Evolutionary conservation across 108 stramenopile genomes (phyloP), one percentile per base, ranked within the genome.

Genomic region (Craspedostauros australis): DNA sequence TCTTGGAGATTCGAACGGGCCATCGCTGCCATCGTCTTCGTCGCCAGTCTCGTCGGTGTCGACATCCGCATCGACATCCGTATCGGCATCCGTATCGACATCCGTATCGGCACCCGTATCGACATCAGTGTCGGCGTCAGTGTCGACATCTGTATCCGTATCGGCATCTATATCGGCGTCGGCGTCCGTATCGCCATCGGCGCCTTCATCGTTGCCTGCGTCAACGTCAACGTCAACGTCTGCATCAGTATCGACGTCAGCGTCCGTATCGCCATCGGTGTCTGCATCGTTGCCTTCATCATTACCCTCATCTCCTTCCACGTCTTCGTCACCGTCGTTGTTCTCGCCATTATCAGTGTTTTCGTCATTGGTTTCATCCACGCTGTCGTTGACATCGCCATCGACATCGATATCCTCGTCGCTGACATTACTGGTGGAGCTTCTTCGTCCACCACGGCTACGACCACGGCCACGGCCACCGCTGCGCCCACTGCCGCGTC

Each of bases 371-470:
- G 11, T 28, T 23, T 47, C 46, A 4, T 47, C 46, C 18, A 29
- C 46, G 22, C 4, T 28, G 26, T 5, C 46, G 14, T 24, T 28
- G 20, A 42, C 39, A 4, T 41, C 39, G 39, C 42, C 38, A 3
- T 39, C 54, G n/a, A 24, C 34, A 9, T 38, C 19, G 2, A 21
- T 52, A 19, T 52, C 51, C 2, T 6, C 51, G n/a, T 54, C 54
- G 2, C 42, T 27, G 39, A 27, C 39, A 1, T 45, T 20, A 18
- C 44, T 4, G 6, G 61, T 43, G 44, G 72, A 75, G 30, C 80
- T 76, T 47, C 33, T 18, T 54, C 77, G 68, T 18, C 52, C 53
- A 16, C 49, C 45, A 50, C 48, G 66, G 42, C 59, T 69, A 22
- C n/a, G n/a, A n/a, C n/a, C n/a, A n/a, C n/a, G n/a, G n/a, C n/a